A percentile compares a stretch with the other conserved stretches of the same genome.
Evolutionary conservation across 352 stramenopile genomes (phyloP).

Genomic region (Plasmopara viticola): DNA sequence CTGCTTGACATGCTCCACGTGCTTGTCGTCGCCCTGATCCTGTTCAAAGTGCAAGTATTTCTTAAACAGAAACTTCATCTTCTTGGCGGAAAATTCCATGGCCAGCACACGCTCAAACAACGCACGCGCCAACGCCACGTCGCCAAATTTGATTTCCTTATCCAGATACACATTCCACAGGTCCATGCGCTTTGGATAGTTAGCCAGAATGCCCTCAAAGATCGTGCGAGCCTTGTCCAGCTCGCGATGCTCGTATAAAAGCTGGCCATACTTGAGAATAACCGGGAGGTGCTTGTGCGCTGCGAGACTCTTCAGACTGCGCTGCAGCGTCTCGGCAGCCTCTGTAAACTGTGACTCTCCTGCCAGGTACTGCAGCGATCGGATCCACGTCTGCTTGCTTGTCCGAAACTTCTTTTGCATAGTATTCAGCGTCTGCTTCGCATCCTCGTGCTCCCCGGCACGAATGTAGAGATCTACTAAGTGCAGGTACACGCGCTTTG

Average conservation of each 20-base stretch:
- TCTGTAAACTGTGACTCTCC: slow-evolving; percentile 57
- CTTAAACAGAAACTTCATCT: slow-evolving; percentile 98
- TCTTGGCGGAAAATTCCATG: slow-evolving; percentile 94
- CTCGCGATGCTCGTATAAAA: slow-evolving; percentile 93
- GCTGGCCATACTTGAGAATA: slow-evolving; percentile 93
- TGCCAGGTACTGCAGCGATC: slow-evolving; percentile 82
- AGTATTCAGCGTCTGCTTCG: slow-evolving; percentile 64
- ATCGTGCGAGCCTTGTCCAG: slow-evolving; percentile 93
- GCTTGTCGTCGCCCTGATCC: slow-evolving; percentile 82
- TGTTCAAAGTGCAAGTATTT: slow-evolving; percentile 94
- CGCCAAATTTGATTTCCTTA: slow-evolving; percentile 94
- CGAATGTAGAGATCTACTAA: slow-evolving; percentile 90
- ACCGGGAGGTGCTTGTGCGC: slow-evolving; percentile 92
- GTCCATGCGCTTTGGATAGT: slow-evolving; percentile 95
- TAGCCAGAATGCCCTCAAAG: slow-evolving; percentile 91
- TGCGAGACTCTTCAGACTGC: slow-evolving; percentile 87
- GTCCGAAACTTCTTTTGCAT: slow-evolving; percentile 92
- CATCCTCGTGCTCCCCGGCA: slow-evolving; percentile 58
- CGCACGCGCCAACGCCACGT: slow-evolving; percentile 72
- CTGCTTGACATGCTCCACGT: slow-evolving; percentile 90
- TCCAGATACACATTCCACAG: slow-evolving; percentile 96
- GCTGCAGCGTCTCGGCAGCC: slow-evolving; percentile 87
- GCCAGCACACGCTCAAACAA: slow-evolving; percentile 90
- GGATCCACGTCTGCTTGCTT: slow-evolving; percentile 87
- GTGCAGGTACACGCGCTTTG: slow-evolving; percentile 93